These are phyloP conservation scores for Annulohypoxylon nitens DNA, from an alignment of 495 filamentous ascomycete species.

Conservation along the genomic window DNA sequence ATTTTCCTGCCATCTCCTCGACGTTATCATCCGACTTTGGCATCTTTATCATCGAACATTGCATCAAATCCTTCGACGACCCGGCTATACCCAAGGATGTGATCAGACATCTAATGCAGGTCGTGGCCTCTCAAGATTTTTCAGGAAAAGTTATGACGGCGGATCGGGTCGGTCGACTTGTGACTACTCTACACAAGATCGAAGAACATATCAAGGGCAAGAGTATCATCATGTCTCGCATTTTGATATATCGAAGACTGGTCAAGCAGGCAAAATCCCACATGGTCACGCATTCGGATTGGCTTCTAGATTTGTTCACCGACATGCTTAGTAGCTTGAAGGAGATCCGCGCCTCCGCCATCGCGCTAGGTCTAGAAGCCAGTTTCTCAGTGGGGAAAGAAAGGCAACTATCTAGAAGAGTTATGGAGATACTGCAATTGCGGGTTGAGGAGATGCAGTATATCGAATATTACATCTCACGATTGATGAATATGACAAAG, in stretches of 20 bases:
- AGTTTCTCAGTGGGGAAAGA: constrained; percentile 75
- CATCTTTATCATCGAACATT: constrained; percentile 81
- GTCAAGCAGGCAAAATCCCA: constrained; percentile 73
- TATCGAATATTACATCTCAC: constrained; percentile 71
- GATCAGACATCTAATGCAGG: constrained; percentile 78
- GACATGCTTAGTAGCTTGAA: constrained; percentile 82
- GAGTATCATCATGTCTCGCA: constrained; percentile 76
- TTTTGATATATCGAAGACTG: constrained; percentile 81
- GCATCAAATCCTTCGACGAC: constrained; percentile 73
- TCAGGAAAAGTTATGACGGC: constrained; percentile 76
- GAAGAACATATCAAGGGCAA: constrained; percentile 81
- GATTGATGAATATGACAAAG: constrained; percentile 77
- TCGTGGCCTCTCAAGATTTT: constrained; percentile 84
- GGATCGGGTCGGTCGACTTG: constrained; percentile 73
- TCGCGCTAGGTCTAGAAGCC: constrained; percentile 76
- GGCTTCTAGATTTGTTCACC: constrained; percentile 84
- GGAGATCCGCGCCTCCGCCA: constrained; percentile 79
- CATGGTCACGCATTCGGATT: constrained; percentile 76
- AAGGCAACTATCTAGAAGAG: constrained; percentile 69
- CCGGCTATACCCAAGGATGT: constrained; percentile 76
- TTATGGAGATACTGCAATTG: constrained; percentile 74
- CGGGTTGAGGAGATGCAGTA: constrained; percentile 69
- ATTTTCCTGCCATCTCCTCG: constrained; percentile 72
- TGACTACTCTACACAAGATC: constrained; percentile 76
- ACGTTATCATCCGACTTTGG: constrained; percentile 81